Evolutionary conservation across 345 rosid genomes (phyloP).

Genomic region (Luvunga scandens): DNA sequence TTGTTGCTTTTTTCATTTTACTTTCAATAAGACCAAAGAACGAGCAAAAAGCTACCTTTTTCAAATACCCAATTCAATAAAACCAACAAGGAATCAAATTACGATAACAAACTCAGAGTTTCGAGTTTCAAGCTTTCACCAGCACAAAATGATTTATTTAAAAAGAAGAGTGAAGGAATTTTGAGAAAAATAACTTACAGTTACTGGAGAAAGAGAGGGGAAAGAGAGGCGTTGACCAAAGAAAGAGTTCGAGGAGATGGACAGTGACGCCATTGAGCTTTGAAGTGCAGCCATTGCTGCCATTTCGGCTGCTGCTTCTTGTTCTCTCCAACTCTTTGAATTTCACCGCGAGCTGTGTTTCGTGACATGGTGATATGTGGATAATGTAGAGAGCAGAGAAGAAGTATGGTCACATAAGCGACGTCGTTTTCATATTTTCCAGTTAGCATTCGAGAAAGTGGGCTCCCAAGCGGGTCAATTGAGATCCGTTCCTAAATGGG

Average conservation of each 20-base stretch:
- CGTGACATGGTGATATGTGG: constrained; percentile 24
- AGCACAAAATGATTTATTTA: not conserved
- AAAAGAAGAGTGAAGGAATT: not conserved
- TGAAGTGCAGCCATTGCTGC: constrained; percentile 81
- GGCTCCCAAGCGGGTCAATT: not conserved
- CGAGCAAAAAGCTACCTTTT: not conserved
- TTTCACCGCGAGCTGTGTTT: not conserved
- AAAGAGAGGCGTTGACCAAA: constrained; percentile 63
- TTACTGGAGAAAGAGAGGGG: constrained; percentile 35
- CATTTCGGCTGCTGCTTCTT: constrained; percentile 33
- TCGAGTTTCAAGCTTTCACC: not conserved
- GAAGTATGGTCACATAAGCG: not conserved
- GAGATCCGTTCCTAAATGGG: not conserved
- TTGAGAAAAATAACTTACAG: constrained; percentile 32
- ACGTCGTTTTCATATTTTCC: not conserved
- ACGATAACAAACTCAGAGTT: not conserved
- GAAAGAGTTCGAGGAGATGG: constrained; percentile 56
- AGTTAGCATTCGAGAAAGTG: not conserved
- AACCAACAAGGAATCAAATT: not conserved
- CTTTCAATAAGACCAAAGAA: not conserved
- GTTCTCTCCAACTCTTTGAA: constrained; percentile 19
- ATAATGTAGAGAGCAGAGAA: constrained; percentile 6
- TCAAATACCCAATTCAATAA: constrained; percentile 15
- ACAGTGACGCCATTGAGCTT: constrained; percentile 64
- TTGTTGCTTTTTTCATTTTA: not conserved